Conservation (phyloP, 192 early-diverging fungal species). For the Phlyctochytrium arcticum region DNA sequence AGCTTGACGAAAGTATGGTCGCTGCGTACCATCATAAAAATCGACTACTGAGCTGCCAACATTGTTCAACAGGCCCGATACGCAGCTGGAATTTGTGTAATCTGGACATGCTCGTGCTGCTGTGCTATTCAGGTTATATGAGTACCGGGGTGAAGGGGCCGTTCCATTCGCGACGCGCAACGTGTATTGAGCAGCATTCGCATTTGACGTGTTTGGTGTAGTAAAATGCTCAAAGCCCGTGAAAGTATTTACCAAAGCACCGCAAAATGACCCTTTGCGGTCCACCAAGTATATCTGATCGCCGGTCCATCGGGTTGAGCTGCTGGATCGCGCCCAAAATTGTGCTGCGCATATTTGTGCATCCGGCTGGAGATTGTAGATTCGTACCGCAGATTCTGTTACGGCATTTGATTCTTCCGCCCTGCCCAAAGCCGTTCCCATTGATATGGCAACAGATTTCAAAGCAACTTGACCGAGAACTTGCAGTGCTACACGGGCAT, state of each 20-base stretch:
- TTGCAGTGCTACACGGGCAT: slow-evolving; percentile 1
- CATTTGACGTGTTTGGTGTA: not conserved
- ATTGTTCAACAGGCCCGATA: not conserved
- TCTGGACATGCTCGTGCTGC: slow-evolving; percentile 7
- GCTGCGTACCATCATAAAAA: slow-evolving; percentile 18
- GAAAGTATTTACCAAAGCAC: not conserved
- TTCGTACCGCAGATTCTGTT: not conserved
- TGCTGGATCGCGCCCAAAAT: not conserved
- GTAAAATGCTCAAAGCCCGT: slow-evolving; percentile 6
- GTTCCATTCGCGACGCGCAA: slow-evolving; percentile 14
- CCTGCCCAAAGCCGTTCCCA: slow-evolving; percentile 5
- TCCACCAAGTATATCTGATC: slow-evolving; percentile 28
- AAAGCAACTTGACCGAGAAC: slow-evolving; percentile 5
- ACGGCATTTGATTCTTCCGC: slow-evolving; percentile 6
- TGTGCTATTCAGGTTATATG: slow-evolving; percentile 7
- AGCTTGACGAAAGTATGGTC: slow-evolving; percentile 12
- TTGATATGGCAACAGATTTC: slow-evolving; percentile 8
- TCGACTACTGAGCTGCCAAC: not conserved
- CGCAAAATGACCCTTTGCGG: slow-evolving; percentile 18
- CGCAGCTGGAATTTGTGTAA: slow-evolving; percentile 1
- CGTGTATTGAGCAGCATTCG: not conserved
- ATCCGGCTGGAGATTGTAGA: slow-evolving; percentile 1
- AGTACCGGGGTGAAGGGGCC: slow-evolving; percentile 12
- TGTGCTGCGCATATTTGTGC: not conserved
- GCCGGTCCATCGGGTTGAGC: slow-evolving; percentile 4